Evolutionary conservation across 768 basidiomycete species (phyloP).

Genomic region (Dacryopinax spathularia): DNA sequence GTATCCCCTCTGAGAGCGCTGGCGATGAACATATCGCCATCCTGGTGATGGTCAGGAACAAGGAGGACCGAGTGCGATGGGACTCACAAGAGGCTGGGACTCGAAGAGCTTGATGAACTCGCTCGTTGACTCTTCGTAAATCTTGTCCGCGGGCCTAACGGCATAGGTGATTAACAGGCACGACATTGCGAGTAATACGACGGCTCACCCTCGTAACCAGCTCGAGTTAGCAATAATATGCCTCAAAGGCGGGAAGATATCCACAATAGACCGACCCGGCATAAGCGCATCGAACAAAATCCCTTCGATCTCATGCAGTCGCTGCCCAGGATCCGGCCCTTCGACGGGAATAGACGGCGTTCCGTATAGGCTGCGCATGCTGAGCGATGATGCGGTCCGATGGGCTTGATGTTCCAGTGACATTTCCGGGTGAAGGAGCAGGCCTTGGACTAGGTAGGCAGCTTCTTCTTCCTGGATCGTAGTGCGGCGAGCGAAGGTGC

Average conservation of each 20-base stretch:
- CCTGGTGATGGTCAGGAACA: not conserved
- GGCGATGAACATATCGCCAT: not conserved
- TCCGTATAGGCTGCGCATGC: not conserved
- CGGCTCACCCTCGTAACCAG: not conserved
- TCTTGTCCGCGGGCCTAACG: not conserved
- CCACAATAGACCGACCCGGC: not conserved
- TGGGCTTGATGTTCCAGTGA: not conserved
- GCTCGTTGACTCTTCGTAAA: not conserved
- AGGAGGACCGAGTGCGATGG: too few relatives aligned
- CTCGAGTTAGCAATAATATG: not conserved
- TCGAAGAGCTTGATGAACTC: not conserved
- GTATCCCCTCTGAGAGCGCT: not conserved
- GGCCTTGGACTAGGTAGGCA: not conserved
- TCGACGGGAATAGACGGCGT: not conserved
- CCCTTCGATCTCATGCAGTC: not conserved
- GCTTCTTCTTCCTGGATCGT: not conserved
- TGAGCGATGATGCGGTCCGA: not conserved
- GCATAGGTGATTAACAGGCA: not conserved
- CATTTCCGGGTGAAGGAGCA: not conserved
- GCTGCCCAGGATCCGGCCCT: not conserved
- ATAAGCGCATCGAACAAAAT: not conserved
- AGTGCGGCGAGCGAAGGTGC: not conserved
- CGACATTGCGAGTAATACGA: not conserved
- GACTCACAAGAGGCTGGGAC: not conserved
- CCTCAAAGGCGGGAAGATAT: not conserved